Evolutionary conservation across 495 filamentous ascomycete species (phyloP).

Genomic region (Penicillium pancosmium): DNA sequence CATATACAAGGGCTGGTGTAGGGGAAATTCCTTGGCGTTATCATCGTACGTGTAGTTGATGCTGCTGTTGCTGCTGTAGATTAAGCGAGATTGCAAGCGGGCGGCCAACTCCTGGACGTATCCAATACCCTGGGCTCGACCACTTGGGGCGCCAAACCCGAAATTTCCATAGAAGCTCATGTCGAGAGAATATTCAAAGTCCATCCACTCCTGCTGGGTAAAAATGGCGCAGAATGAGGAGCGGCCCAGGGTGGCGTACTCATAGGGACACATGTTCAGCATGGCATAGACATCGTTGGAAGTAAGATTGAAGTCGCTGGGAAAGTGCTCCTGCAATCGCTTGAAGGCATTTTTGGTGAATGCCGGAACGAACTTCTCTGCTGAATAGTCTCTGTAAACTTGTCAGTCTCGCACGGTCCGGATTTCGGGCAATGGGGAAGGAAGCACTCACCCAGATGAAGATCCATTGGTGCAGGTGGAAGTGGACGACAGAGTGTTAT

Average conservation of each 20-base stretch:
- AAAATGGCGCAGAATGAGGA: conserved; percentile 56
- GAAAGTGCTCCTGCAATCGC: conserved; percentile 28
- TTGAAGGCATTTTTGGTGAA: conserved; percentile 21
- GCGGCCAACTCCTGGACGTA: conserved; percentile 65
- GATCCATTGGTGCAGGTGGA: conserved; percentile 30
- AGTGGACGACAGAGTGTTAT: conserved; percentile 53
- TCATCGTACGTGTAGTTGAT: conserved; percentile 61
- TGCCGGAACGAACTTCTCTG: conserved; percentile 19
- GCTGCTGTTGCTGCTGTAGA: conserved; percentile 54
- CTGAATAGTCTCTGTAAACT: conserved; percentile 17
- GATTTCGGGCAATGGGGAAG: background rate
- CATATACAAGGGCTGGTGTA: conserved; percentile 54
- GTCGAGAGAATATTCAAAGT: conserved; percentile 59
- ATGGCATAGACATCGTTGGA: conserved; percentile 54
- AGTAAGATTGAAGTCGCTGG: conserved; percentile 49
- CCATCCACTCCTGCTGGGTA: conserved; percentile 59
- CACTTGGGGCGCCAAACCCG: conserved; percentile 59
- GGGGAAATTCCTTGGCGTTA: conserved; percentile 48
- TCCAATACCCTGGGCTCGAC: conserved; percentile 64
- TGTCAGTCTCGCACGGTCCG: background rate
- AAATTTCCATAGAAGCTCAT: conserved; percentile 60
- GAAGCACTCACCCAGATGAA: conserved; percentile 4
- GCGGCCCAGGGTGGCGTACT: conserved; percentile 31
- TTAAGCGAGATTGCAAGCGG: conserved; percentile 56
- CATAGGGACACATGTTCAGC: conserved; percentile 47